Evolutionary conservation across 352 stramenopile species (phyloP), one percentile per base, ranked within the genome.

Genomic region (Phytopythium ostracodes): DNA sequence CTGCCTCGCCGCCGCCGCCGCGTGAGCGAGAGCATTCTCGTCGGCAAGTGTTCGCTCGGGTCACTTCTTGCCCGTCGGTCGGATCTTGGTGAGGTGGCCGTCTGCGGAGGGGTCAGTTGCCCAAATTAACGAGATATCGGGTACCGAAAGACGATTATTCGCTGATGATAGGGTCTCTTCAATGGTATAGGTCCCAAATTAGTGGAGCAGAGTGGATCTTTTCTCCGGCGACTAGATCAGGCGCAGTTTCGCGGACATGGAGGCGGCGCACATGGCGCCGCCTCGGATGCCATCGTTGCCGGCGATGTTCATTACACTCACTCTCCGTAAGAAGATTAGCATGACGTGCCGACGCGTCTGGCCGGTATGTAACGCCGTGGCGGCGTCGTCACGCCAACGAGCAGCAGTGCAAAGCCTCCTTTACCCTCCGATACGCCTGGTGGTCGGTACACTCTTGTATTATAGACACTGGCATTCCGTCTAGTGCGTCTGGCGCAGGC

Each of bases 401-500:
- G 33, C 33, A 38, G 33, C 33, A 14, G 33, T 38, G 33, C 33
- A 14, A 5, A 14, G 33, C 6, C 33, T 38, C 33, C 33, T 38
- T 11, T 38, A 38, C 33, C 29, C n/a, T n/a, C n/a, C n/a, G n/a
- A n/a, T n/a, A n/a, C n/a, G n/a, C n/a, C n/a, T n/a, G n/a, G n/a
- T n/a, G n/a, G n/a, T n/a, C n/a, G n/a, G n/a, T n/a, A n/a, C n/a
- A n/a, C n/a, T n/a, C n/a, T n/a, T n/a, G n/a, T n/a, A n/a, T n/a
- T n/a, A n/a, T n/a, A n/a, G n/a, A n/a, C n/a, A n/a, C n/a, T n/a
- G n/a, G n/a, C n/a, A n/a, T n/a, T n/a, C 38, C 15, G 36, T 18
- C 36, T 35, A 43, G 42, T 17, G n/a, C 3, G 10, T 7, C 25
- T 25, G 15, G 35, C 62, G 63, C 1, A 60, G 62, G 5, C 63